phyloP scores from a whole-genome alignment of 169 alveolate species.

The Plasmodium cynomolgi region DNA sequence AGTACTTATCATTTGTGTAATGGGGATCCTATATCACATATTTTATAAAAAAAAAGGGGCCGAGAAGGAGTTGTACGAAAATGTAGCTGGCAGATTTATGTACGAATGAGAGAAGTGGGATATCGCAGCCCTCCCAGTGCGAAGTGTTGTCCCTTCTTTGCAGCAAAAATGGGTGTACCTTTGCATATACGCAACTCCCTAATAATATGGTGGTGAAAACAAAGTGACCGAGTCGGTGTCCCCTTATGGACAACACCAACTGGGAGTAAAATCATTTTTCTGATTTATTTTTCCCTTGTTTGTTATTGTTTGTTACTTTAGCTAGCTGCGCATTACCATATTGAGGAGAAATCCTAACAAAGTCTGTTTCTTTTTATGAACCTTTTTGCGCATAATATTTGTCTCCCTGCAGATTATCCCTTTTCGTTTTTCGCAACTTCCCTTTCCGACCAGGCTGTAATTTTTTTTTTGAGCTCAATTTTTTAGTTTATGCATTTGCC shows the following conservation, averaged over 20 bases:
- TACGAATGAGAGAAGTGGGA: neutral
- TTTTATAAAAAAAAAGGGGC: slow-evolving; percentile 58
- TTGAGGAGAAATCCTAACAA: neutral
- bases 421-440: neutral
- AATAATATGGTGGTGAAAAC: neutral
- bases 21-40: slow-evolving; percentile 34
- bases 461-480: neutral
- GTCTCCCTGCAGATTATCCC: neutral
- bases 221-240: neutral
- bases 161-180: neutral
- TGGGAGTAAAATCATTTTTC: neutral
- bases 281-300: neutral
- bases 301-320: neutral
- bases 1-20: slow-evolving; percentile 19
- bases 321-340: neutral
- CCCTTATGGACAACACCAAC: neutral
- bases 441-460: neutral
- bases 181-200: neutral
- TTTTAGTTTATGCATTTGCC: neutral
- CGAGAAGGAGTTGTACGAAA: slow-evolving; percentile 68
- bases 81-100: slow-evolving; percentile 74
- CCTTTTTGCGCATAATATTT: slow-evolving; percentile 1
- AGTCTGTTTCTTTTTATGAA: neutral
- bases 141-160: neutral
- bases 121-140: neutral